Evolutionary conservation across 2,329 filamentous ascomycete genomes (phyloP).

Genomic region (Cladorrhinum sp.): DNA sequence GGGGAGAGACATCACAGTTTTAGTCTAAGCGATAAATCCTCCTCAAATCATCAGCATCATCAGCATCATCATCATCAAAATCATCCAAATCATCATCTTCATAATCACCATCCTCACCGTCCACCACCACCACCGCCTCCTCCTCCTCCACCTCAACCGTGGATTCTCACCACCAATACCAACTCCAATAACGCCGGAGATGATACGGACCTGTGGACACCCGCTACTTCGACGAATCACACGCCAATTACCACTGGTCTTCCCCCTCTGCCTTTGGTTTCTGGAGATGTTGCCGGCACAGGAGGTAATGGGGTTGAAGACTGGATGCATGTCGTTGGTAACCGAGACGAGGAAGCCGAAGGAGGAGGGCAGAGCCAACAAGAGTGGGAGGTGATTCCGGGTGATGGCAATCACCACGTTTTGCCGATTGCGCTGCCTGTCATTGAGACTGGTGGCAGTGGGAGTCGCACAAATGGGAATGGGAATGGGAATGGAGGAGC

Average conservation of each 20-base stretch:
- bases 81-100: not conserved
- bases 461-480: not conserved
- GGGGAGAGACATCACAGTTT: not conserved
- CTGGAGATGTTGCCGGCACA: too few species aligned
- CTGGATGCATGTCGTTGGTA: too few species aligned
- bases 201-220: not conserved
- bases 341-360: too few species aligned
- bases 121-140: too few species aligned
- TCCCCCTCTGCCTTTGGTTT: not conserved
- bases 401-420: constrained; percentile 3
- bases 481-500: not conserved
- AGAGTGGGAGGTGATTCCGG: not conserved
- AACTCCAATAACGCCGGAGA: not conserved
- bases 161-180: not conserved
- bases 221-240: not conserved
- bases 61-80: not conserved
- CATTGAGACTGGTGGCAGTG: not conserved
- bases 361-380: not conserved
- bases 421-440: too few species aligned
- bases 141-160: not conserved
- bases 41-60: too few species aligned
- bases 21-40: not conserved
- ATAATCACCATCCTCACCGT: too few species aligned
- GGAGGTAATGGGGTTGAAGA: too few species aligned
- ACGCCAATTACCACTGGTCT: not conserved